phyloP scores from a whole-genome alignment of 83 land plant genomes.

The Diphasiastrum complanatum region DNA sequence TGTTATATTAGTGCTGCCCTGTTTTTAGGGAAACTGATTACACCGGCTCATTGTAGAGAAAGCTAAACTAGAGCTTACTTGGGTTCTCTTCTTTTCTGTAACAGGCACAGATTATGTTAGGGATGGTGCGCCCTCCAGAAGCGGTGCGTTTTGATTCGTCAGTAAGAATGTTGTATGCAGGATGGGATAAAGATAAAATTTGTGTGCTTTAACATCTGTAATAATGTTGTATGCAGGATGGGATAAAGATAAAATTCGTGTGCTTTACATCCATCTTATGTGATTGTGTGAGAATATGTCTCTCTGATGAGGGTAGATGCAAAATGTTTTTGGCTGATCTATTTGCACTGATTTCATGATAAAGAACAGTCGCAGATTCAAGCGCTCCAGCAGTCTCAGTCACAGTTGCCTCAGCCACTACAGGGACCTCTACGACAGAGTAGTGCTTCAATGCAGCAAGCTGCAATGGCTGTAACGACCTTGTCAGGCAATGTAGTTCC shows the following conservation, averaged over 20 bases:
- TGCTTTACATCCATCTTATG: too few species aligned
- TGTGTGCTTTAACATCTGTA: background rate
- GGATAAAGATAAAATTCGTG: too few species aligned
- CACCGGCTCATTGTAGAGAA: too few species aligned
- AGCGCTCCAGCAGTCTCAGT: background rate
- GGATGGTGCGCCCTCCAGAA: conserved; percentile 71
- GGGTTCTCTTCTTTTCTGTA: background rate
- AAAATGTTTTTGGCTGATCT: background rate
- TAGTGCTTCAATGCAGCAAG: too few species aligned
- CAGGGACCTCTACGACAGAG: too few species aligned
- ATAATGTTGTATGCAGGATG: background rate
- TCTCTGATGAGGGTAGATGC: background rate
- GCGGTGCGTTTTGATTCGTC: background rate
- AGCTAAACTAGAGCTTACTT: too few species aligned
- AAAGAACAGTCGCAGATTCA: background rate
- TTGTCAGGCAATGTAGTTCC: too few species aligned
- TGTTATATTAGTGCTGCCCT: too few species aligned
- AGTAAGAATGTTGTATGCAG: background rate
- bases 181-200: too few species aligned
- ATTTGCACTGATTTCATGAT: background rate
- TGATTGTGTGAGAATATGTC: background rate
- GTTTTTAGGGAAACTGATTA: too few species aligned
- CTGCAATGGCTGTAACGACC: too few species aligned
- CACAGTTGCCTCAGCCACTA: conserved; percentile 4
- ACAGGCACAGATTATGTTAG: conserved; percentile 95